Evolutionary conservation across 129 eudicot species (phyloP), one percentile per base, ranked within the genome.

Genomic region (Pulicaria dysenterica): DNA sequence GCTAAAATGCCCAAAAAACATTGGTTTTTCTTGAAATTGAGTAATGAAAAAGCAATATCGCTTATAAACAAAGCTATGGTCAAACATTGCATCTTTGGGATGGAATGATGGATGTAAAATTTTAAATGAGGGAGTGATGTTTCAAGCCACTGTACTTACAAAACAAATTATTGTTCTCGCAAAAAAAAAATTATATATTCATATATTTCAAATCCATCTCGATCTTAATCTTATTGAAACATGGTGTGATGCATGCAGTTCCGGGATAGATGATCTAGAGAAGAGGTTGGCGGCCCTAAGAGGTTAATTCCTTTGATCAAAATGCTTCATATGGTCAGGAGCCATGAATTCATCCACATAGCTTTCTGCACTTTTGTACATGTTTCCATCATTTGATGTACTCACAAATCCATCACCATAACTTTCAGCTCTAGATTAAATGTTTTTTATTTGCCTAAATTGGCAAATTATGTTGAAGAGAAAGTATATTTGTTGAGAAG

Each of bases 201-300:
- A 45, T 72, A 43, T 58, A 5, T 36, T 7, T 34, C 6, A 13
- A 58, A 34, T 55, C 34, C 0, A 16, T 42, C 39, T 64, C 4
- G 56, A 45, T 24, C 41, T 24, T 46, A 46, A 65, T n/a, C 72
- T 10, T 39, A 11, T 48, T 61, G 48, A 49, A 14, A 64, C 36
- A 58, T 67, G 58, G 74, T 16, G 10, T 76, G 64, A 24, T 74
- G 46, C 67, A 45, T 76, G 85, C 85, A 93, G 96, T 80, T 89
- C 96, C 8, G 88, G 84, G 24, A 76, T 89, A 17, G 98, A 85
- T 85, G 98, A 93, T 3, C 87, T 93, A 19, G 98, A 93, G 81
- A 86, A 89, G 90, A 85, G 98, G 83, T 64, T 93, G 88, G 98
- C 96, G 24, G 95, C 98, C 60, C 87, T 93, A 51, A 70, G 82